These are phyloP conservation scores for Eimeria falciformis DNA, from an alignment of 169 alveolate genomes.

Conservation along the genomic window DNA sequence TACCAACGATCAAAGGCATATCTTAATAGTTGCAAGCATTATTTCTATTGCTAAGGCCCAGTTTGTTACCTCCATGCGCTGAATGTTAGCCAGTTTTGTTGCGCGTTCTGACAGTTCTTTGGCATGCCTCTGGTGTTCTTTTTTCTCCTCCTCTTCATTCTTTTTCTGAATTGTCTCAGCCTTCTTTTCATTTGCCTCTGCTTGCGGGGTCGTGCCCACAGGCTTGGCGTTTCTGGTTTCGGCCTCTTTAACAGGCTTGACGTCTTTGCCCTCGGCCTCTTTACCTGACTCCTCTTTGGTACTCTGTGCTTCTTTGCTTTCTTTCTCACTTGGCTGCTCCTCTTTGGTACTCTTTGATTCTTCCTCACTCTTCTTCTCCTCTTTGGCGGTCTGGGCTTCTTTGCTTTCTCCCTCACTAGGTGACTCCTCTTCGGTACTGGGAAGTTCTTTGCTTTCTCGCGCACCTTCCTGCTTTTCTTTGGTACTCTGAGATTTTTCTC, in stretches of 20 bases:
- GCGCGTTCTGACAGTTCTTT: constrained; percentile 40
- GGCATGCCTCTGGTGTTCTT: not conserved
- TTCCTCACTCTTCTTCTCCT: not conserved
- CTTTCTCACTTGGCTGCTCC: not conserved
- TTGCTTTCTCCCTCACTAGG: not conserved
- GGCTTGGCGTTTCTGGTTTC: not conserved
- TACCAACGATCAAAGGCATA: not conserved
- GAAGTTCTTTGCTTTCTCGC: not conserved
- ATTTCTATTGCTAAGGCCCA: not conserved
- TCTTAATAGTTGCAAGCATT: not conserved
- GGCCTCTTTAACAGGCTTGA: not conserved
- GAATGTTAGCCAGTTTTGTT: constrained; percentile 9
- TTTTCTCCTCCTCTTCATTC: constrained; percentile 10
- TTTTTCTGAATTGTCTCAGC: not conserved
- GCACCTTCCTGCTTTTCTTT: not conserved
- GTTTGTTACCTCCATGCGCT: constrained; percentile 52
- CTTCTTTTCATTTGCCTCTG: not conserved
- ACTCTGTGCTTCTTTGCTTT: not conserved
- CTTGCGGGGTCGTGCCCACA: not conserved
- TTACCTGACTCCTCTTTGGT: not conserved
- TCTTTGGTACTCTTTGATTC: not conserved
- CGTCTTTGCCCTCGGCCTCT: not conserved
- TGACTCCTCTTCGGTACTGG: not conserved
- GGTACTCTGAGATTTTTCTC: not conserved
- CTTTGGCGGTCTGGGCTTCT: not conserved